A percentile compares a stretch with the other conserved stretches of the same genome.
Conservation (phyloP, 257 asterid genomes). For the Cruciata laevipes region DNA sequence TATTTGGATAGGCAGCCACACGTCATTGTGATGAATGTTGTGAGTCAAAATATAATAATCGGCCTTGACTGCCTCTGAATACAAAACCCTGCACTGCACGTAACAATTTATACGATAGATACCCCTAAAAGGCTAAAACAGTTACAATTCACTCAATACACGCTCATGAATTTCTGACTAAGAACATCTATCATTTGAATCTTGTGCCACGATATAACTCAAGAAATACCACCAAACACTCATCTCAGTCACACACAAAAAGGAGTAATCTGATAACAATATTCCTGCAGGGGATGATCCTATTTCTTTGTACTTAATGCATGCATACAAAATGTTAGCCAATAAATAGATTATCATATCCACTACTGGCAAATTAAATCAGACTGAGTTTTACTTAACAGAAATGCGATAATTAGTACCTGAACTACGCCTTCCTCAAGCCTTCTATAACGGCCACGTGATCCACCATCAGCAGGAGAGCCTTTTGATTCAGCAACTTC, state of each 20-base stretch:
- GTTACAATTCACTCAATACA: not conserved
- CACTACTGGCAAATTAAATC: not conserved
- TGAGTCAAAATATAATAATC: not conserved
- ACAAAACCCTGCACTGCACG: not conserved
- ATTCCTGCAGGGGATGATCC: not conserved
- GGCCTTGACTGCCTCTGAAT: not conserved
- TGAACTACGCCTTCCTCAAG: slow-evolving; percentile 58
- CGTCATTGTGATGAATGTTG: not conserved
- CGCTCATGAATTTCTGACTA: not conserved
- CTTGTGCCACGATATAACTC: not conserved
- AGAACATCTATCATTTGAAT: not conserved
- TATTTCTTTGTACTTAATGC: not conserved
- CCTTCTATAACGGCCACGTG: slow-evolving; percentile 37
- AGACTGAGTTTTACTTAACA: not conserved
- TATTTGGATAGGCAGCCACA: not conserved
- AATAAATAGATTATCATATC: not conserved
- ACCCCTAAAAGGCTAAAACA: not conserved
- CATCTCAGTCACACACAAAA: not conserved
- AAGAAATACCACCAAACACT: not conserved
- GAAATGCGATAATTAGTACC: slow-evolving; percentile 35
- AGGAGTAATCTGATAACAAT: not conserved
- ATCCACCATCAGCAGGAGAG: slow-evolving; percentile 28
- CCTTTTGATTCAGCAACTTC: slow-evolving; percentile 9
- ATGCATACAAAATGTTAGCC: not conserved
- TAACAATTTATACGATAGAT: not conserved